phyloP scores from a whole-genome alignment of 306 rosid species.

The Acacia acuminata region DNA sequence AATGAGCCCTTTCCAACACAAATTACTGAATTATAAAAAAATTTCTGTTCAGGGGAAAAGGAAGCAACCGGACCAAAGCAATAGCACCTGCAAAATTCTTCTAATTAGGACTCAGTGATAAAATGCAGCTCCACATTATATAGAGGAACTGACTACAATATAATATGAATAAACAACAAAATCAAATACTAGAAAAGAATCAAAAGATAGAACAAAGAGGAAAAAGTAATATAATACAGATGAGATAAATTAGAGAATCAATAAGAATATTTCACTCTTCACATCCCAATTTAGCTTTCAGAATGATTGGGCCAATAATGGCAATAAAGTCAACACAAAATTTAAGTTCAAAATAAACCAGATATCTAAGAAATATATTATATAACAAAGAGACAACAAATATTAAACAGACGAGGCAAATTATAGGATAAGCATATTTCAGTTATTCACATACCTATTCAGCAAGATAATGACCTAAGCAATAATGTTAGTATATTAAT shows the following conservation, averaged over 20 bases:
- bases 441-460: no score
- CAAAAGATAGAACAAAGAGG: not conserved
- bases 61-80: slow-evolving; percentile 26
- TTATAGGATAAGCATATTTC: no score
- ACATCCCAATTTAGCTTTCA: not conserved
- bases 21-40: slow-evolving; percentile 35
- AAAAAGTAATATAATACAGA: not conserved
- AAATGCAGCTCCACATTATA: slow-evolving; percentile 2
- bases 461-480: no score
- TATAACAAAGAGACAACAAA: no score
- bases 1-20: slow-evolving; percentile 30
- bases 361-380: no score
- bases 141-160: not conserved
- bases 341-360: no score
- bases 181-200: not conserved
- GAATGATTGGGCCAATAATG: not conserved
- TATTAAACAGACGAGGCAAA: no score
- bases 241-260: not conserved
- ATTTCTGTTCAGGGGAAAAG: slow-evolving; percentile 25
- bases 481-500: no score
- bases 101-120: slow-evolving; percentile 9
- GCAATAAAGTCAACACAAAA: not conserved
- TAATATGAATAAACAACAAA: not conserved
- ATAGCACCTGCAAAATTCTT: slow-evolving; percentile 40
- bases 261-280: not conserved